These are phyloP conservation scores for Malassezia psittaci DNA, from an alignment of 1,284 basidiomycete genomes.

Conservation along the genomic window DNA sequence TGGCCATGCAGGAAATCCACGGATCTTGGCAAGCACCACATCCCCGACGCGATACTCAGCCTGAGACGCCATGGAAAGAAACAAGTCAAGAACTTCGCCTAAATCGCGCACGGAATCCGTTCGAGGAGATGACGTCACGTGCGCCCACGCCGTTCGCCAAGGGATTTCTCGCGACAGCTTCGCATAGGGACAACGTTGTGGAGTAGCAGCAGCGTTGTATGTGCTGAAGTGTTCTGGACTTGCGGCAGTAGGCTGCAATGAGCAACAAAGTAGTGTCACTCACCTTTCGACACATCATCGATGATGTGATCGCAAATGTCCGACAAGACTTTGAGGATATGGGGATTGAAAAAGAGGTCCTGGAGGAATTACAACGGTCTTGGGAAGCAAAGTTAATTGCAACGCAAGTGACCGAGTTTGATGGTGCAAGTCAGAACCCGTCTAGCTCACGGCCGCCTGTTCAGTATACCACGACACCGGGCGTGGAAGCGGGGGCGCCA, in stretches of 20 bases:
- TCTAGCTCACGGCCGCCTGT: not conserved
- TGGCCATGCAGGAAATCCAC: slow-evolving; percentile 87
- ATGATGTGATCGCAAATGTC: slow-evolving; percentile 81
- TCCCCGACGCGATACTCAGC: slow-evolving; percentile 53
- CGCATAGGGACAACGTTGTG: slow-evolving; percentile 1
- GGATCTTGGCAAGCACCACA: slow-evolving; percentile 80
- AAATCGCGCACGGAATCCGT: no score
- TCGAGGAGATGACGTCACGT: not conserved
- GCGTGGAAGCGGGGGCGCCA: not conserved
- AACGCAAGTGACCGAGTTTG: slow-evolving; percentile 87
- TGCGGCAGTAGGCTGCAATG: slow-evolving; percentile 9
- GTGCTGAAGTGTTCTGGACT: not conserved
- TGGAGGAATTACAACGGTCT: slow-evolving; percentile 77
- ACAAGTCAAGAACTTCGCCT: no score
- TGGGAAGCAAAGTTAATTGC: slow-evolving; percentile 88
- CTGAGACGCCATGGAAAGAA: not conserved
- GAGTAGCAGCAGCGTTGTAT: not conserved
- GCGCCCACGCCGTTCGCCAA: not conserved
- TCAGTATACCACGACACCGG: not conserved
- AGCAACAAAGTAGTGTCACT: slow-evolving; percentile 51
- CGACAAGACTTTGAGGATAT: slow-evolving; percentile 94
- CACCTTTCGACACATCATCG: slow-evolving; percentile 87
- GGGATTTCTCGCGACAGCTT: no score
- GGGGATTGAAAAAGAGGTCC: slow-evolving; percentile 81
- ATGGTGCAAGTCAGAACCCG: slow-evolving; percentile 50